phyloP scores from a whole-genome alignment of 2,329 filamentous ascomycete genomes.

The Fusarium sulawesiense region DNA sequence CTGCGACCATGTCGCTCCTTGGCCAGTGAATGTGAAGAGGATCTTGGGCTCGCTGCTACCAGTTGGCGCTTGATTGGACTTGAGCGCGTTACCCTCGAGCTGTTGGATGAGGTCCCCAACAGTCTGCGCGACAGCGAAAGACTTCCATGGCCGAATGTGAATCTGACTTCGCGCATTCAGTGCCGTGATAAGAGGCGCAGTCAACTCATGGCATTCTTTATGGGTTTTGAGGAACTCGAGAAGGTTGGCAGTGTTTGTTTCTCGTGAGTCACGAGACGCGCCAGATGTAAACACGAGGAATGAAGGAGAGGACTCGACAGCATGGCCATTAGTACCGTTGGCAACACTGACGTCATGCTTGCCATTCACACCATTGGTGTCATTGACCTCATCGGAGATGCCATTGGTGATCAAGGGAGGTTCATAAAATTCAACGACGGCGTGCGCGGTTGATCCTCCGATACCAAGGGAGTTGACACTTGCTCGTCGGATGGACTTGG shows the following conservation, averaged over 20 bases:
- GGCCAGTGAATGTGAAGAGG: slow-evolving; percentile 36
- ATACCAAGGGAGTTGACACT: slow-evolving; percentile 55
- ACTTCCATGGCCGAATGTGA: slow-evolving; percentile 38
- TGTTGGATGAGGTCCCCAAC: slow-evolving; percentile 34
- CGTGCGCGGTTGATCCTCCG: slow-evolving; percentile 59
- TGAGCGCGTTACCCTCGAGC: slow-evolving; percentile 34
- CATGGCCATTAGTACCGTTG: neutral
- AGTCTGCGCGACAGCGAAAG: slow-evolving; percentile 37
- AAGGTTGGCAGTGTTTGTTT: slow-evolving; percentile 30
- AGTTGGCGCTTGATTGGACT: slow-evolving; percentile 22
- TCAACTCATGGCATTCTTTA: slow-evolving; percentile 28
- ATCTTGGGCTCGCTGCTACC: slow-evolving; percentile 1
- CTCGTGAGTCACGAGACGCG: slow-evolving; percentile 32
- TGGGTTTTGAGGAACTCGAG: slow-evolving; percentile 28
- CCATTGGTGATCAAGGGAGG: slow-evolving; percentile 10
- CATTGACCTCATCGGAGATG: neutral
- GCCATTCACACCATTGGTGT: neutral
- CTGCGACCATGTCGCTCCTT: slow-evolving; percentile 41
- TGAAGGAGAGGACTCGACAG: neutral
- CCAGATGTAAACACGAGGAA: slow-evolving; percentile 39
- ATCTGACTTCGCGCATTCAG: slow-evolving; percentile 40
- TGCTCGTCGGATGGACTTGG: slow-evolving; percentile 40
- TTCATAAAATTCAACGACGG: slow-evolving; percentile 51
- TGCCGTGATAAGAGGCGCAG: slow-evolving; percentile 27
- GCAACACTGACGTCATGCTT: neutral